phyloP scores from a whole-genome alignment of 2,329 filamentous ascomycete species.

The Corynespora cassiicola region DNA sequence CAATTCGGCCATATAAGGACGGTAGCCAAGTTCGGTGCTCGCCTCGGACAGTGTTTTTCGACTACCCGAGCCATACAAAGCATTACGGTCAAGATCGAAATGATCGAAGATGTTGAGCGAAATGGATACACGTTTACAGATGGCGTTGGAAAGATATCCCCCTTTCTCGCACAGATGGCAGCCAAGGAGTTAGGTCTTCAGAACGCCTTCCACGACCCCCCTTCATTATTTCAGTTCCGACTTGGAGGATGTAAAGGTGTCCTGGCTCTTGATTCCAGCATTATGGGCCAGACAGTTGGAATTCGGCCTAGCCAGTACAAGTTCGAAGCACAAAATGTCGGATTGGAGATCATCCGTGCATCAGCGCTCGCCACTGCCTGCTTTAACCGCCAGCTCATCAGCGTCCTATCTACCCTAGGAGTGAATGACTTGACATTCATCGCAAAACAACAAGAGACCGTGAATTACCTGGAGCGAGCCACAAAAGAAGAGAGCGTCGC shows the following conservation, averaged over 20 bases:
- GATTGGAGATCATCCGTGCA: conserved; percentile 83
- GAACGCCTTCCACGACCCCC: conserved; percentile 60
- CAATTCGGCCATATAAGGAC: conserved; percentile 79
- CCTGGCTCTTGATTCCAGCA: conserved; percentile 74
- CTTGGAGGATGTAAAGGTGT: conserved; percentile 93
- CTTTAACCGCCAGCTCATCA: conserved; percentile 88
- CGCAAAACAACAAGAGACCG: conserved; percentile 69
- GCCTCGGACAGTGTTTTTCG: conserved; percentile 94
- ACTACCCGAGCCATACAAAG: conserved; percentile 79
- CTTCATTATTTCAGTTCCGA: conserved; percentile 90
- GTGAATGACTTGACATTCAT: conserved; percentile 73
- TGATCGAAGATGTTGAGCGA: conserved; percentile 72
- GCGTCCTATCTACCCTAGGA: conserved; percentile 80
- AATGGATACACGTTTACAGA: conserved; percentile 82
- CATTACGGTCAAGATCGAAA: conserved; percentile 63
- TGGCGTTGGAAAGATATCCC: conserved; percentile 91
- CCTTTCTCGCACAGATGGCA: conserved; percentile 75
- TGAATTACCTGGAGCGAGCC: conserved; percentile 72
- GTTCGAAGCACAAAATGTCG: conserved; percentile 74
- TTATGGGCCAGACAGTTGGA: conserved; percentile 71
- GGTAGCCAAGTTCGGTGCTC: conserved; percentile 88
- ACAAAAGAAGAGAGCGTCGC: conserved; percentile 72
- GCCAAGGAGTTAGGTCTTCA: conserved; percentile 71
- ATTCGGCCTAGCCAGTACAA: conserved; percentile 88
- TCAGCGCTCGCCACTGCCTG: conserved; percentile 79